Evolutionary conservation across 2,329 filamentous ascomycete species (phyloP).

Genomic region (Cladophialophora chaetospira): DNA sequence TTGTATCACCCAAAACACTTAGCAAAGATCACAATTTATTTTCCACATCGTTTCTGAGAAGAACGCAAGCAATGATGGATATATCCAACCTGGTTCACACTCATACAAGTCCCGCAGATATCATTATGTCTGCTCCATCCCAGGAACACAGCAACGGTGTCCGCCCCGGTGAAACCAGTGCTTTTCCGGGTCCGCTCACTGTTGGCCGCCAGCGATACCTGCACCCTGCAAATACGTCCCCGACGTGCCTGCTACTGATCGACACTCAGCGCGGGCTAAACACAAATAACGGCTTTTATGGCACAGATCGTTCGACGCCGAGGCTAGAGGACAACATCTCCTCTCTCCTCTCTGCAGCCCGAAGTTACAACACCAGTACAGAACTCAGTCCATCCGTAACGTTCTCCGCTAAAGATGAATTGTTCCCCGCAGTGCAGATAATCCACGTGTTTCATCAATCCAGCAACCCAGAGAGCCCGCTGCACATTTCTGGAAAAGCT

Average conservation of each 20-base stretch:
- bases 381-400: background rate
- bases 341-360: constrained; percentile 43
- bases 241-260: constrained; percentile 51
- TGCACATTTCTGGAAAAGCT: constrained; percentile 38
- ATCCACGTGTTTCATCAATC: constrained; percentile 53
- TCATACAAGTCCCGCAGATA: background rate
- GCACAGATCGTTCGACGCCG: constrained; percentile 48
- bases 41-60: background rate
- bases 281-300: constrained; percentile 43
- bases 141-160: no score
- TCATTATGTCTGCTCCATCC: background rate
- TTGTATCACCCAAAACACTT: background rate
- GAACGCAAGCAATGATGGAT: background rate
- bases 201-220: no score
- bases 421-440: constrained; percentile 36
- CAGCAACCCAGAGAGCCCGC: constrained; percentile 36
- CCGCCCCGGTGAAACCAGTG: no score
- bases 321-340: constrained; percentile 47
- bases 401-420: no score
- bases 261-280: constrained; percentile 51
- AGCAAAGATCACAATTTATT: background rate
- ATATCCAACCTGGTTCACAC: background rate
- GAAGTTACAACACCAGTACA: constrained; percentile 24
- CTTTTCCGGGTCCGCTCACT: no score
- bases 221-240: constrained; percentile 16